Evolutionary conservation across 441 rosid genomes (phyloP).

Genomic region (Cnidoscolus chayamansa): DNA sequence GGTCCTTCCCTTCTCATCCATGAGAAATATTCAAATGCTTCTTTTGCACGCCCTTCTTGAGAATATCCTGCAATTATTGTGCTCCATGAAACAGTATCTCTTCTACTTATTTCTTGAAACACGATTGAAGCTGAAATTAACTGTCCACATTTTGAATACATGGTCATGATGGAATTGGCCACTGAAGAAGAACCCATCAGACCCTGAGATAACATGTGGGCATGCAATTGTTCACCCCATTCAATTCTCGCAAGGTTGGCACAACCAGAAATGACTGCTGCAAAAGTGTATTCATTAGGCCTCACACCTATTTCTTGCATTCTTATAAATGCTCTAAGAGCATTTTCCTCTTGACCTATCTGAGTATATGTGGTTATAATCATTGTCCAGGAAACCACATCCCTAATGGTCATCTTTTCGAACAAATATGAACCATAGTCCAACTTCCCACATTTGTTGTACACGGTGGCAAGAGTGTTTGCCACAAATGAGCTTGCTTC

Average conservation of each 20-base stretch:
- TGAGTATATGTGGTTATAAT: constrained; percentile 54
- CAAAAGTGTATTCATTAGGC: constrained; percentile 74
- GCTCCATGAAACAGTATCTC: constrained; percentile 87
- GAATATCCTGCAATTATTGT: constrained; percentile 68
- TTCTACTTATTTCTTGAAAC: constrained; percentile 53
- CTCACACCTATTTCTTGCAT: constrained; percentile 52
- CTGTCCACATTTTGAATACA: constrained; percentile 73
- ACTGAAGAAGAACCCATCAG: constrained; percentile 50
- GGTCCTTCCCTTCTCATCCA: constrained; percentile 77
- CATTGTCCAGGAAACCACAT: constrained; percentile 87
- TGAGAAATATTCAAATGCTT: constrained; percentile 62
- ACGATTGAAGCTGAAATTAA: constrained; percentile 47
- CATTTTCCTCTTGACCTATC: constrained; percentile 53
- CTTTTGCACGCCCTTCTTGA: constrained; percentile 60
- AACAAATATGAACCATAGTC: constrained; percentile 55
- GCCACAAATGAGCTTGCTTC: constrained; percentile 53
- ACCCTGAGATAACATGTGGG: constrained; percentile 51
- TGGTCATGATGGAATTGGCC: constrained; percentile 62
- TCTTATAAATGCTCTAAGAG: constrained; percentile 46
- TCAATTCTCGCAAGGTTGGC: constrained; percentile 56
- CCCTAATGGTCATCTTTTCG: constrained; percentile 53
- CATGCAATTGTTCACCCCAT: constrained; percentile 86
- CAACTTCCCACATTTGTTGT: constrained; percentile 75
- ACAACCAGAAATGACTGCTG: constrained; percentile 61
- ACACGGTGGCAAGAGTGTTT: constrained; percentile 70